A percentile compares a stretch with the other conserved stretches of the same genome.
Evolutionary conservation across 768 basidiomycete species (phyloP).

Genomic region (Termitomyces sp.): DNA sequence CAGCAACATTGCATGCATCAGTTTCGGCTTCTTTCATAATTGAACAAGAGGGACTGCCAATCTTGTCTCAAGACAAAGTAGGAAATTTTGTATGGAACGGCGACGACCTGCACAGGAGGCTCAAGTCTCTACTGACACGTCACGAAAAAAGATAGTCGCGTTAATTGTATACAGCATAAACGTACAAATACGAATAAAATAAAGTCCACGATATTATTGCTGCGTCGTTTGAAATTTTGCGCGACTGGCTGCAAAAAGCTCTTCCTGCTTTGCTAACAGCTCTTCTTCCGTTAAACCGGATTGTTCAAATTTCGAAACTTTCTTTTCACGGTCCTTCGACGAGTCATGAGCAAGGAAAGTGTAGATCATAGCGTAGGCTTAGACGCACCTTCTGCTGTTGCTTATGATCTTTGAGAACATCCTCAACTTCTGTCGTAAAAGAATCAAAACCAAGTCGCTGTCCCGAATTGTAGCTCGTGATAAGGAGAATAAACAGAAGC

Average conservation of each 20-base stretch:
- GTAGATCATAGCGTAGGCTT: neutral
- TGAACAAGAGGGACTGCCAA: conserved; percentile 76
- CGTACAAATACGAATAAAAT: conserved; percentile 18
- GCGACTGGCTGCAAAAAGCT: conserved; percentile 87
- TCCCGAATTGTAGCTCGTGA: conserved; percentile 5
- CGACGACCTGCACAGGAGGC: conserved; percentile 54
- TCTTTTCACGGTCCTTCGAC: conserved; percentile 80
- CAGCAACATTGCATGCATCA: conserved; percentile 69
- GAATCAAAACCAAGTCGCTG: conserved; percentile 91
- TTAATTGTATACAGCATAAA: conserved; percentile 28
- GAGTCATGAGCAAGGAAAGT: neutral
- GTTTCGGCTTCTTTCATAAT: conserved; percentile 81
- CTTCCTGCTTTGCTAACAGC: conserved; percentile 80
- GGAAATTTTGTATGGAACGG: conserved; percentile 57
- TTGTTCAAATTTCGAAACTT: conserved; percentile 82
- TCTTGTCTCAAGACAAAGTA: conserved; percentile 25
- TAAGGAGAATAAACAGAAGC: neutral
- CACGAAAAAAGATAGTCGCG: conserved; percentile 25
- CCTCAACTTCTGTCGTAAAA: conserved; percentile 86
- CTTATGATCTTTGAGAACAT: conserved; percentile 93
- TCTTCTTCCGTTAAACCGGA: conserved; percentile 92
- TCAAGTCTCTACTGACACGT: conserved; percentile 44
- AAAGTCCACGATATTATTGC: conserved; percentile 28
- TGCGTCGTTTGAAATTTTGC: conserved; percentile 68
- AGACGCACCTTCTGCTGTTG: conserved; percentile 81